A percentile compares a stretch with the other conserved stretches of the same genome.
Evolutionary conservation across 2,329 filamentous ascomycete genomes (phyloP).

Genomic region (Fulvia fulva): DNA sequence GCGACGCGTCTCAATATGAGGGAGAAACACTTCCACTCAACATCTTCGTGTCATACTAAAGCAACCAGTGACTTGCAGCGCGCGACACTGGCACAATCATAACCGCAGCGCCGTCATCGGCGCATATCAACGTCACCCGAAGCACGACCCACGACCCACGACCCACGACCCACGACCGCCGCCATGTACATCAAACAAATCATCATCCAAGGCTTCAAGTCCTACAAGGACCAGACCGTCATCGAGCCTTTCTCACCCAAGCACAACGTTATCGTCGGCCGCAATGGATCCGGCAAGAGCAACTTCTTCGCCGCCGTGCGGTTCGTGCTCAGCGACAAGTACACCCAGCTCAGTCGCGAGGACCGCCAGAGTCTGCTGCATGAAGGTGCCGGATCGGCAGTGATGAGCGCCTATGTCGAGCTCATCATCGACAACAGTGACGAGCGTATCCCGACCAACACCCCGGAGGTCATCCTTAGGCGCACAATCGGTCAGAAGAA

Average conservation of each 20-base stretch:
- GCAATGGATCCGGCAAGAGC: conserved; percentile 98
- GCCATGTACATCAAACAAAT: conserved; percentile 98
- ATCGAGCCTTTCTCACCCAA: conserved; percentile 97
- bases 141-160: background rate
- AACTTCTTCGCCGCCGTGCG: conserved; percentile 99
- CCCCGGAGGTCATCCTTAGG: conserved; percentile 82
- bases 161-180: conserved; percentile 1
- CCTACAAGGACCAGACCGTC: conserved; percentile 97
- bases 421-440: conserved; percentile 98
- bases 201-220: conserved; percentile 98
- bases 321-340: conserved; percentile 90
- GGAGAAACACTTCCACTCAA: too few species aligned
- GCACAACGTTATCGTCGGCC: conserved; percentile 96
- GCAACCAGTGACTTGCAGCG: too few species aligned
- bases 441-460: conserved; percentile 89
- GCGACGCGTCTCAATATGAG: too few species aligned
- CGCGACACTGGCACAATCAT: background rate
- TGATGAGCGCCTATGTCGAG: conserved; percentile 99
- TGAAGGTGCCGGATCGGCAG: conserved; percentile 93
- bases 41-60: too few species aligned
- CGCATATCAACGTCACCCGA: background rate
- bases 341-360: conserved; percentile 91
- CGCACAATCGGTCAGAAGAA: conserved; percentile 97
- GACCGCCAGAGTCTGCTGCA: conserved; percentile 95
- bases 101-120: background rate